phyloP scores from a whole-genome alignment of 2,329 filamentous ascomycete genomes.

The Penicillium sp. region DNA sequence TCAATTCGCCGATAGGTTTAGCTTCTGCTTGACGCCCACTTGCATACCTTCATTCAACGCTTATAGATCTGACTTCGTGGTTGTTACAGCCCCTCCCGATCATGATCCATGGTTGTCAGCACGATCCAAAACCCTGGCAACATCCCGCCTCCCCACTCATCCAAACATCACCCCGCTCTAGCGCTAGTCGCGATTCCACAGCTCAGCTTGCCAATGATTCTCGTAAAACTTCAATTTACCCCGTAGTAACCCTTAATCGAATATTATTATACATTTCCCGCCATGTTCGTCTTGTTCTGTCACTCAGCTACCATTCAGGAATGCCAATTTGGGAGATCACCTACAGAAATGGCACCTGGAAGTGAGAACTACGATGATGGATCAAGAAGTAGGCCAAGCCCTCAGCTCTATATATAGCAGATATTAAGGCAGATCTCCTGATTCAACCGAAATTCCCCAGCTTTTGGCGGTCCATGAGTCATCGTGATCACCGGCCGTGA shows the following conservation, averaged over 20 bases:
- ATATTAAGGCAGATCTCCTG: neutral
- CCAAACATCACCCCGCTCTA: neutral
- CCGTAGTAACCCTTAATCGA: rapidly evolving
- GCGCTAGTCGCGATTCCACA: neutral
- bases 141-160: conserved; percentile 5
- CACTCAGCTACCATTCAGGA: neutral
- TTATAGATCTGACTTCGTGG: neutral
- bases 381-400: neutral
- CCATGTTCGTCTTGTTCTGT: neutral
- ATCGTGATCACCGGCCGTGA: neutral
- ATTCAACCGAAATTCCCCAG: neutral
- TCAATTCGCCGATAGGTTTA: too few relatives aligned
- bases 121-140: conserved; percentile 2
- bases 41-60: neutral
- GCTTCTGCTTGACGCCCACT: too few relatives aligned
- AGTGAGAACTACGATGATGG: neutral
- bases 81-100: neutral
- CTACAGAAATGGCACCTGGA: neutral
- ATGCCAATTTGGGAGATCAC: neutral
- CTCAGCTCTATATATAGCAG: neutral
- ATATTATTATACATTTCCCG: neutral
- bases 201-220: neutral
- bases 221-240: neutral
- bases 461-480: neutral
- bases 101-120: conserved; percentile 3